Evolutionary conservation across 2,329 filamentous ascomycete genomes (phyloP), one percentile per base, ranked within the genome.

Genomic region (Cladosporium oxysporum): DNA sequence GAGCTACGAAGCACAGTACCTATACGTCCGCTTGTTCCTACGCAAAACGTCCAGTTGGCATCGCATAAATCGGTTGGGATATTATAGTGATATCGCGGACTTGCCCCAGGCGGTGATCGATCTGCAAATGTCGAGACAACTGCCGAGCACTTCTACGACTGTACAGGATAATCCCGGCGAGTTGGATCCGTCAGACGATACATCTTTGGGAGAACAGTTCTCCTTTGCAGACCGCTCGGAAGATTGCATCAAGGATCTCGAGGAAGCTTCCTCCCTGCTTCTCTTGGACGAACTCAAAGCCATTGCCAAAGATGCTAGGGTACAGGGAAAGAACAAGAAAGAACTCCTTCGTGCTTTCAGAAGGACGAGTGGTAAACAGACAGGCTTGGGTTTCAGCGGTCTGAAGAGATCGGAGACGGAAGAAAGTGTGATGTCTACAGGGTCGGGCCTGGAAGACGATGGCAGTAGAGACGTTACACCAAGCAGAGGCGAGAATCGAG

Each of bases 41-140:
- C 88, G 95, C 57, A 99, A 99, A 77, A 92, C 92, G 1, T 91
- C 91, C 26, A 88, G 89, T 1, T 99, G 95, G 95, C 93, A 97
- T 81, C 89, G 95, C 11, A 85, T 92, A 69, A 87, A 85, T 72
- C 87, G 88, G 26, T 79, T 99, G 29, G 87, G 88, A 1, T 97
- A 97, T 73, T 87, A 94, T 73, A 86, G 88, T 69, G 93, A 98
- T 75, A 90, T 99, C 67, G 85, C 89, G 53, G 87, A 97, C 75
- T 82, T 93, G 47, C 82, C 88, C 16, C 75, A 79, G 16, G 90
- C 92, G 1, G 88, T 93, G 3, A 77, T 81, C 14, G 84, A 82
- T 55, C 81, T 98, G 5, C 91, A 95, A 72, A 75, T 76, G 44
- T 70, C 71, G 16, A 83, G 87, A 64, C 69, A 76, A 2, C 78